phyloP scores from a whole-genome alignment of 257 asterid species.

The Scutellaria baicalensis region DNA sequence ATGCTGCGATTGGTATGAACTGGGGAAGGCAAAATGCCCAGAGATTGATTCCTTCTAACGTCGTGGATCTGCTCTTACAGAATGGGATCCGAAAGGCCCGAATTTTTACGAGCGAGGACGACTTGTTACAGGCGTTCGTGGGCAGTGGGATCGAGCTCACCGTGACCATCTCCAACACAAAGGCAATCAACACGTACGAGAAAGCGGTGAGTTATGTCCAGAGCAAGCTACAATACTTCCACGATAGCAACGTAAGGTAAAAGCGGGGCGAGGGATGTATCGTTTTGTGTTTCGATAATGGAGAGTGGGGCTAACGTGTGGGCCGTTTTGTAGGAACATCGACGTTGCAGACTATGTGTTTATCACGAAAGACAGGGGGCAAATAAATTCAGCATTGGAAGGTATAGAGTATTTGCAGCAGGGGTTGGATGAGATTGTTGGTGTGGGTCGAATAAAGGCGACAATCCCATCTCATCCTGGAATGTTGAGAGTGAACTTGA shows the following conservation, averaged over 20 bases:
- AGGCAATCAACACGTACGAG: neutral
- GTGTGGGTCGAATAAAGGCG: constrained; percentile 16
- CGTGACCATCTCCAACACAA: neutral
- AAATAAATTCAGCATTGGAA: neutral
- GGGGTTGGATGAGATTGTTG: constrained; percentile 2
- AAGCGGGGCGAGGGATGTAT: too few species aligned
- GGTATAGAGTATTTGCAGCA: neutral
- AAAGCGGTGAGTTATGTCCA: neutral
- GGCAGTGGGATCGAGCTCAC: constrained; percentile 21
- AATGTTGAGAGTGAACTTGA: neutral
- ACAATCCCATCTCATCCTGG: neutral
- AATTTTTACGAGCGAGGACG: neutral
- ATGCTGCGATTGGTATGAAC: constrained; percentile 14
- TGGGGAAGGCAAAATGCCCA: constrained; percentile 24
- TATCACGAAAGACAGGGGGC: rapidly evolving
- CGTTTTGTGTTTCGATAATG: neutral
- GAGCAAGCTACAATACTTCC: neutral
- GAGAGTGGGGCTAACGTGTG: neutral
- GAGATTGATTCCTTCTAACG: constrained; percentile 21
- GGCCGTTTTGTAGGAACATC: constrained; percentile 7
- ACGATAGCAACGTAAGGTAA: constrained; percentile 7
- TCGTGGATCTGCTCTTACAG: constrained; percentile 29
- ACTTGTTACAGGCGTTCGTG: constrained; percentile 13
- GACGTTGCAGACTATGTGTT: neutral
- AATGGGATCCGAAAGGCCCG: constrained; percentile 11